Base-by-base conservation (phyloP, 768 basidiomycete species). In the Collybia sordida region DNA sequence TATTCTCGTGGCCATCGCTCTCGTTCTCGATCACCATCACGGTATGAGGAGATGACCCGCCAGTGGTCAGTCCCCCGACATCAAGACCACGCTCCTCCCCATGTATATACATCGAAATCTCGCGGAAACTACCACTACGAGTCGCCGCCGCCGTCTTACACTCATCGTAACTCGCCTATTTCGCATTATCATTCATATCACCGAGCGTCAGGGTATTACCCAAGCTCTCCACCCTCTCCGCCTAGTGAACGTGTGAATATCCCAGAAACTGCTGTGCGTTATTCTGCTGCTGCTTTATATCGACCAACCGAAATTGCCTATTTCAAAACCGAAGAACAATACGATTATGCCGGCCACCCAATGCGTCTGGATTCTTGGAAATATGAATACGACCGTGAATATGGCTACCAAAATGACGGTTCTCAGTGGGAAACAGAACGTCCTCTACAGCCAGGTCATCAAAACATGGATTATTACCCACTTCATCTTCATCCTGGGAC, bases 11-110 rank as follows among this genome's bases (percentile, higher is more conserved):
- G 47, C 27, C 24, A 25, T 39, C 56, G 50, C 25, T 25, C 44
- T 22, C 55, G 57, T 45, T 59, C 58, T 39, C 37, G 51, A 2
- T 57, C 55, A 12, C 55, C 49, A 3, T 12, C 6, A 18, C 48
- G 45, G 6, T 36, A 47, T 15, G 39, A 19, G 9, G 15, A 25
- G 39, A n/a, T 22, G 11, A 8, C 34, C 35, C 37, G 34, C 31
- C 47, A 31, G 6, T 6, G 34, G 23, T 18, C 46, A 17, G 12
- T 22, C n/a, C 9, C 14, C 44, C 37, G 36, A 27, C 21, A 23
- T 28, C 17, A 21, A 28, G 23, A 11, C n/a, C 42, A 35, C 18
- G 31, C 7, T 15, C 4, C 17, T 4, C 28, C 25, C 36, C 23
- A 21, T 31, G 2, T 28, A 8, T 37, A 46, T 27, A 18, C 9